These are phyloP conservation scores for Mucor velutinosus DNA, from an alignment of 371 early-diverging fungal species.

Conservation along the genomic window DNA sequence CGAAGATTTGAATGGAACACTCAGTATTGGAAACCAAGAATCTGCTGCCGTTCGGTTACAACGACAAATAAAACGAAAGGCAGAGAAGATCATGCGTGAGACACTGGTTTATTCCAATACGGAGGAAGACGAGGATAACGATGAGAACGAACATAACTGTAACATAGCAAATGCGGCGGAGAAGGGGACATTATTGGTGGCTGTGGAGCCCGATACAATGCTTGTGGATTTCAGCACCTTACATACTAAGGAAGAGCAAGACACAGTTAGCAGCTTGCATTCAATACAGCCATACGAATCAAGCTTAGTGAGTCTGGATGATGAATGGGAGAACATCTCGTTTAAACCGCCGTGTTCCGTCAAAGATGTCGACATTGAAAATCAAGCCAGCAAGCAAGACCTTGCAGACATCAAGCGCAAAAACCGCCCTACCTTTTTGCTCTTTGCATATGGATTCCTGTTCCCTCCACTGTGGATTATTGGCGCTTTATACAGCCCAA, in stretches of 20 bases:
- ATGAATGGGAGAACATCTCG: background rate
- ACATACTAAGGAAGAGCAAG: background rate
- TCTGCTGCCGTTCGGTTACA: slow-evolving; percentile 10
- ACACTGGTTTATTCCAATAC: background rate
- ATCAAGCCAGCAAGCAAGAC: background rate
- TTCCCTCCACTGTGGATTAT: slow-evolving; percentile 45
- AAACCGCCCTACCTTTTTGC: slow-evolving; percentile 31
- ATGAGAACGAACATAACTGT: background rate
- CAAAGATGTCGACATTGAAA: background rate
- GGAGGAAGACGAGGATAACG: background rate
- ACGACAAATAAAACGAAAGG: background rate
- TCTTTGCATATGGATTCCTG: slow-evolving; percentile 38
- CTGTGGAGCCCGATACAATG: background rate
- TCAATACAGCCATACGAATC: background rate
- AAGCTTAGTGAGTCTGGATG: background rate
- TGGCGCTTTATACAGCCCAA: slow-evolving; percentile 24
- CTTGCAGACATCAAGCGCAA: background rate
- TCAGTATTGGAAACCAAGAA: background rate
- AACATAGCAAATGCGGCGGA: background rate
- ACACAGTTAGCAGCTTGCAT: background rate
- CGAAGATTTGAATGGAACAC: slow-evolving; percentile 8
- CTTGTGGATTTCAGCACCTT: background rate
- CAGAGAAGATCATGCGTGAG: slow-evolving; percentile 16
- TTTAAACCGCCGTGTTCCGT: background rate
- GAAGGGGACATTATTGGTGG: background rate